A percentile compares a stretch with the other conserved stretches of the same genome.
phyloP scores from a whole-genome alignment of 345 rosid genomes.

The Orychophragmus violaceus region DNA sequence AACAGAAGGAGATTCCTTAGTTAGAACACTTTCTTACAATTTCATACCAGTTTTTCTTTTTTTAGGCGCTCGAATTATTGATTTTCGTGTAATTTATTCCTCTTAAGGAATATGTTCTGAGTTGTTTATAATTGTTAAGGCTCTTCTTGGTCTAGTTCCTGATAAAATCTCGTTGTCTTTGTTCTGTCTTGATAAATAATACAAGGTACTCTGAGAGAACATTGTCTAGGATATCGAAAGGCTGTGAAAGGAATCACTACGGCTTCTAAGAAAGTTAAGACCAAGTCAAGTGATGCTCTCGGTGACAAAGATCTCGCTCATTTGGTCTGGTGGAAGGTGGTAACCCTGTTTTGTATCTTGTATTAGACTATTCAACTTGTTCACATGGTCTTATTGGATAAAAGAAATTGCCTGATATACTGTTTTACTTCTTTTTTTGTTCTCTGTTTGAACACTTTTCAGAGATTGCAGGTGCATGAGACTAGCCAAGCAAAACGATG shows the following conservation, averaged over 20 bases:
- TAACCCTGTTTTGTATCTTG: conserved; percentile 11
- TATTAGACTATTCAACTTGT: too few relatives aligned
- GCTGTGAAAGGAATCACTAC: conserved; percentile 38
- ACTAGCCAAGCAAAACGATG: too few relatives aligned
- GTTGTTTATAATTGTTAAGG: too few relatives aligned
- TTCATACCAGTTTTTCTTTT: neutral
- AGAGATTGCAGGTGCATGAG: conserved; percentile 85
- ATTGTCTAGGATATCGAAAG: conserved; percentile 49
- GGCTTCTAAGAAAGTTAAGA: conserved; percentile 45
- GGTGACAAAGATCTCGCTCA: conserved; percentile 67
- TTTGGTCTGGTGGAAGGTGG: conserved; percentile 91
- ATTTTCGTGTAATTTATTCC: too few relatives aligned
- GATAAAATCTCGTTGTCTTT: neutral
- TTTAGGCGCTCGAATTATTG: neutral
- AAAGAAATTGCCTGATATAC: neutral
- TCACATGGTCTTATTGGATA: too few relatives aligned
- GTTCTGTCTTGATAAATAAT: conserved; percentile 7
- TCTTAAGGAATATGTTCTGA: neutral
- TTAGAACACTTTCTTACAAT: too few relatives aligned
- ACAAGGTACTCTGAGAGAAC: conserved; percentile 33
- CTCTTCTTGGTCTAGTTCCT: neutral
- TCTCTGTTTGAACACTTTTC: conserved; percentile 21
- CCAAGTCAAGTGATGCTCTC: conserved; percentile 31
- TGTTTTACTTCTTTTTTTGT: too few relatives aligned
- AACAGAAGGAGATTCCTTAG: too few relatives aligned